A percentile compares a stretch with the other conserved stretches of the same genome.
These are phyloP conservation scores for Tylopilus felleus DNA, from an alignment of 768 basidiomycete genomes.

Conservation along the genomic window DNA sequence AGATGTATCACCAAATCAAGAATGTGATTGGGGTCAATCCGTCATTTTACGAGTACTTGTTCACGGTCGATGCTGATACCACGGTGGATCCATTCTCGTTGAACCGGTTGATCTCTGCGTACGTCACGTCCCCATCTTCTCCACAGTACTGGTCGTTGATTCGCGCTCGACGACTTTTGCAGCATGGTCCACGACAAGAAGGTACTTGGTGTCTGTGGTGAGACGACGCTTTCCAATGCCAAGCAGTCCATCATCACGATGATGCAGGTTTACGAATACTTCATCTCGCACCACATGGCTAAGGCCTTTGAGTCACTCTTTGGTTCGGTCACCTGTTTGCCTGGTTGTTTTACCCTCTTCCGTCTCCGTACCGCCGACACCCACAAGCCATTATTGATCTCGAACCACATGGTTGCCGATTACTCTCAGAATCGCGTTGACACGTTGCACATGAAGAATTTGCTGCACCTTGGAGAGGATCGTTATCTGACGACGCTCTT, in stretches of 20 bases:
- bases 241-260: conserved; percentile 95
- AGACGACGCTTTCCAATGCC: conserved; percentile 88
- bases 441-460: conserved; percentile 98
- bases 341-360: conserved; percentile 98
- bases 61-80: conserved; percentile 94
- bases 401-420: conserved; percentile 85
- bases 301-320: conserved; percentile 98
- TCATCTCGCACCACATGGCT: conserved; percentile 97
- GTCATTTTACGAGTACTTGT: conserved; percentile 94
- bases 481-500: conserved; percentile 95
- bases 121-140: conserved; percentile 34
- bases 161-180: neutral
- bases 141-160: neutral
- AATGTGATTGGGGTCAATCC: conserved; percentile 99
- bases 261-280: conserved; percentile 99
- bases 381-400: conserved; percentile 91
- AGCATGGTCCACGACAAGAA: conserved; percentile 98
- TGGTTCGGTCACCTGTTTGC: conserved; percentile 96
- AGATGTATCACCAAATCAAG: conserved; percentile 99
- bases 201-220: conserved; percentile 91
- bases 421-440: conserved; percentile 97
- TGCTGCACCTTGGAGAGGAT: conserved; percentile 97
- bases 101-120: conserved; percentile 92
- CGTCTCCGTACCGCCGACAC: conserved; percentile 92
- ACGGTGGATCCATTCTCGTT: conserved; percentile 84